Evolutionary conservation across 2,329 filamentous ascomycete genomes (phyloP), one percentile per base, ranked within the genome.

Genomic region (Knoxdaviesia proteae): DNA sequence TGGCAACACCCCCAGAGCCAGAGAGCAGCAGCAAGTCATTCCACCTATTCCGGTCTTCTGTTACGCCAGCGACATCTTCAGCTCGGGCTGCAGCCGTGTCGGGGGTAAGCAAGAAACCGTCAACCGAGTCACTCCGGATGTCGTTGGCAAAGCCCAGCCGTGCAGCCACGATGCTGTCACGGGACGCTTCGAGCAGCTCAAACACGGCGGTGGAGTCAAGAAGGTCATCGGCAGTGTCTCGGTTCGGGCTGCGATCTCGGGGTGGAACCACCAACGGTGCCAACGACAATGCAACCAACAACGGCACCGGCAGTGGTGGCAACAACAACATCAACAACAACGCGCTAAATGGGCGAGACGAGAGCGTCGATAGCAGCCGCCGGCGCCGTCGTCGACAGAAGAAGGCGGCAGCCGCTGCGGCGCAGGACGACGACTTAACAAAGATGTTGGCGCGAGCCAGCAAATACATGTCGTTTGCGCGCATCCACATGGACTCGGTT

Each of bases 391-490:
- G 20, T 20, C 20, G 20, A 20, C 20, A 20, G 20, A 20, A 20
- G 20, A 20, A 20, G 20, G 20, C 20, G 20, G 20, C 20, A 20
- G 20, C 20, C 20, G 20, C 20, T 20, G 45, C 40, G 44, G 71
- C 75, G 46, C 70, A 74, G 5, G 80, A 80, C 1, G 90, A 98
- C 54, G 92, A 98, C 55, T 66, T 98, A 37, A 90, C 84, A 7
- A 84, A 92, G 62, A 98, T 98, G 90, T 88, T 98, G 61, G 77
- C 75, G 43, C 80, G 90, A 32, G 90, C 90, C 4, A 94, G 84
- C 45, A 93, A 87, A 56, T 98, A 92, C 63, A 94, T 94, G 86
- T 94, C 90, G 0, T 78, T 98, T 47, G 80, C 88, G 2, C 87
- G 93, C 58, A 86, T 98, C 58, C 90, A 86, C 59, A 84, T 98